These are phyloP conservation scores for Escovopsis sp. DNA, from an alignment of 2,329 filamentous ascomycete genomes.

Conservation along the genomic window DNA sequence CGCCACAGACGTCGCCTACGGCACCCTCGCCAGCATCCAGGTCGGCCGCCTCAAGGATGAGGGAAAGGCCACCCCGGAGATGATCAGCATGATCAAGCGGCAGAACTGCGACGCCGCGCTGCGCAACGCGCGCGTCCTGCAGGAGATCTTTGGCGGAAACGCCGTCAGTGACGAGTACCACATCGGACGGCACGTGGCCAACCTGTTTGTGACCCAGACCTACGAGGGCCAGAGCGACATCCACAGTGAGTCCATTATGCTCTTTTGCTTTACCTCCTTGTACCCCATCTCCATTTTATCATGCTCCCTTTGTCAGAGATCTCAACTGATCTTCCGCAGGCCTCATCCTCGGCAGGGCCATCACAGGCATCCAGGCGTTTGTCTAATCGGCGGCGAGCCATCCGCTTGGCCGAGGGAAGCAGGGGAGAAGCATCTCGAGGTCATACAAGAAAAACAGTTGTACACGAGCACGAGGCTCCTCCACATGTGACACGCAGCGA, in stretches of 20 bases:
- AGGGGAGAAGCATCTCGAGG: too few species aligned
- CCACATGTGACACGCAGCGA: too few species aligned
- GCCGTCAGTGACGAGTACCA: slow-evolving; percentile 96
- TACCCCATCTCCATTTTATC: background rate
- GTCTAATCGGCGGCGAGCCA: slow-evolving; percentile 26
- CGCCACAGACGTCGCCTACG: slow-evolving; percentile 77
- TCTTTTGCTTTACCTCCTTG: background rate
- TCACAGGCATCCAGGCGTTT: slow-evolving; percentile 69
- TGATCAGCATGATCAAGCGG: slow-evolving; percentile 93
- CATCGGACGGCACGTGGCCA: slow-evolving; percentile 88
- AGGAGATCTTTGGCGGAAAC: slow-evolving; percentile 95
- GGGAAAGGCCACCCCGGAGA: slow-evolving; percentile 77
- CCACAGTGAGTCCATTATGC: slow-evolving; percentile 51
- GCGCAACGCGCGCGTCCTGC: slow-evolving; percentile 61
- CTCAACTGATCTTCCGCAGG: slow-evolving; percentile 26
- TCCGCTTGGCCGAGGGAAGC: too few species aligned
- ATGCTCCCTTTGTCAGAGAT: slow-evolving; percentile 13
- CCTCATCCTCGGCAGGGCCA: slow-evolving; percentile 52
- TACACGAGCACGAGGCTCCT: too few species aligned
- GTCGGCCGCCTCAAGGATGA: slow-evolving; percentile 88
- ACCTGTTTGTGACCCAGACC: slow-evolving; percentile 92
- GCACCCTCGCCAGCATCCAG: slow-evolving; percentile 78
- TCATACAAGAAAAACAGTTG: too few species aligned
- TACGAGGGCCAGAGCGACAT: slow-evolving; percentile 99
- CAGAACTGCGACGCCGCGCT: slow-evolving; percentile 93